Base-by-base conservation (phyloP, 2,329 filamentous ascomycete genomes). In the Dendrostoma leiphaemia region DNA sequence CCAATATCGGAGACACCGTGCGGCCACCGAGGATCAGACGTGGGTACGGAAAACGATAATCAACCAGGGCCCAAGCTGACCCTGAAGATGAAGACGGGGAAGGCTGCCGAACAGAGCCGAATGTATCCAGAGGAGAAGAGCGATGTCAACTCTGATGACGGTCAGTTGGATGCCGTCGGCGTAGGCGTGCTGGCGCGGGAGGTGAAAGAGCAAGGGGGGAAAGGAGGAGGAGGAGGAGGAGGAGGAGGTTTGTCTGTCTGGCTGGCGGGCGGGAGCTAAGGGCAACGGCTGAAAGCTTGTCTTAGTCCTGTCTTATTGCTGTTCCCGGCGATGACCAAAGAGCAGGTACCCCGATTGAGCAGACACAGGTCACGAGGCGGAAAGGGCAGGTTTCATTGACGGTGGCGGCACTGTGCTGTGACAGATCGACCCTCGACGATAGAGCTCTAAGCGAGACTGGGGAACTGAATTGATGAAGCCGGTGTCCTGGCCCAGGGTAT, bases 1-100 rank as follows among this genome's bases (percentile, higher is more conserved):
- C 40, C 52, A 58, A 58, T 58, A 58, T 58, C 56, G 56, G 56
- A 55, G 56, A 55, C 56, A 58, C 56, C 56, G 56, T 58, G 56
- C 46, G 40, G 48, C 41, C 48, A 51, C 48, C 48, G 38, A 43
- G 40, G n/a, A 23, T 32, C 38, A 51, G 40, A 44, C 38, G 31
- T 38, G 40, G 48, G 9, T 15, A 45, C 45, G 10, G 40, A 32
- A 51, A 43, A 32, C 44, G 52, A 58, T 41, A 46, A 46, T 34
- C 31, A 38, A 31, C 45, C 37, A 52, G 43, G 48, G 56, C 52
- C 52, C 26, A 31, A 32, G 34, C 40, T 45, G 23, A 43, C 47
- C 35, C 13, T 12, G 34, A 37, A 17, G 49, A 52, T 44, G 29
- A 43, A 44, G 52, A 50, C 28, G 6, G 29, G 48, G 41, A 53